Evolutionary conservation across 371 early-diverging fungal genomes (phyloP).

Genomic region (Mortierella sp.): DNA sequence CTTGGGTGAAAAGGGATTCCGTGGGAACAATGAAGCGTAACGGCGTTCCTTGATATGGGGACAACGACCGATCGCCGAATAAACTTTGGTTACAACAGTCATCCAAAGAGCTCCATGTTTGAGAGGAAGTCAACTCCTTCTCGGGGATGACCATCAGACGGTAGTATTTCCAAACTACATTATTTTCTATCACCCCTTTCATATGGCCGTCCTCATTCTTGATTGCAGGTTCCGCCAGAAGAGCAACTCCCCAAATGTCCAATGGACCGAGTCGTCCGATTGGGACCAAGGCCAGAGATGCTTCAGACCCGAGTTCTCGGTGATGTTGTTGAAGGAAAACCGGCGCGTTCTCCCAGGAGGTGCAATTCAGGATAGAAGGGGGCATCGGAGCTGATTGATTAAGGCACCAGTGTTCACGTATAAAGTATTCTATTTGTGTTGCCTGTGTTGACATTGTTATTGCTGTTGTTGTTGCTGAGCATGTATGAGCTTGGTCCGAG

Average conservation of each 20-base stretch:
- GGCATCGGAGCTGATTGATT: constrained; percentile 4
- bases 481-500: not conserved
- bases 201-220: not conserved
- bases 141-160: constrained; percentile 9
- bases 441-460: not conserved
- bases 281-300: constrained; percentile 16
- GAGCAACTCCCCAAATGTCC: constrained; percentile 13
- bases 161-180: constrained; percentile 19
- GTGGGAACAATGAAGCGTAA: not conserved
- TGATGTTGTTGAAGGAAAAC: constrained; percentile 11
- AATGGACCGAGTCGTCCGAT: constrained; percentile 1
- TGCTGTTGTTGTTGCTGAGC: not conserved
- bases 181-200: not conserved
- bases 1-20: not conserved
- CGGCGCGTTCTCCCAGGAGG: constrained; percentile 13
- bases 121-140: not conserved
- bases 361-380: constrained; percentile 4
- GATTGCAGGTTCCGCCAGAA: constrained; percentile 6
- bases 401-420: constrained; percentile 9
- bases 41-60: constrained; percentile 7
- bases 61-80: not conserved
- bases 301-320: constrained; percentile 1
- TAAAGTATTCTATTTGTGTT: not conserved
- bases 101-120: not conserved
- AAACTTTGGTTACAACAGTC: constrained; percentile 7